These are phyloP conservation scores for Aspergillus thermomutatus DNA, from an alignment of 2,329 filamentous ascomycete genomes.

Conservation along the genomic window DNA sequence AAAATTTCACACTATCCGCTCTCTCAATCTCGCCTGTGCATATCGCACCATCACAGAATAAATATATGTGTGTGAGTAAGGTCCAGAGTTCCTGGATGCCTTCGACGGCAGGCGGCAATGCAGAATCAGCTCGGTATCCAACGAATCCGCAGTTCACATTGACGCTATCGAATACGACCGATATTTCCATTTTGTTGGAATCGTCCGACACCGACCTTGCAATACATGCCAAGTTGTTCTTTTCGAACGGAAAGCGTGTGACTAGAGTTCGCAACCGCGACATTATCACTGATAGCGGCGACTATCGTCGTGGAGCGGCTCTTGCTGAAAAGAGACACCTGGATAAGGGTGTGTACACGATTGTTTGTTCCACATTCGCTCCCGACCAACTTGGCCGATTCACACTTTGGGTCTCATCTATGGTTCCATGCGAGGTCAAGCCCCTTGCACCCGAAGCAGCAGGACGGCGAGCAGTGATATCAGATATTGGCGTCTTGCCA, in stretches of 20 bases:
- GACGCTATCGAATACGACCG: slow-evolving; percentile 51
- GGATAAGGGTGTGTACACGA: slow-evolving; percentile 73
- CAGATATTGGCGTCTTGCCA: slow-evolving; percentile 47
- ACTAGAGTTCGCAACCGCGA: slow-evolving; percentile 68
- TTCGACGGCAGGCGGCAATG: slow-evolving; percentile 79
- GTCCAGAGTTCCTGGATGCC: slow-evolving; percentile 69
- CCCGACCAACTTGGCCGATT: slow-evolving; percentile 73
- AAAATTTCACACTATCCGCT: slow-evolving; percentile 83
- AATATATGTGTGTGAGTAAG: slow-evolving; percentile 58
- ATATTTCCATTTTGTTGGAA: slow-evolving; percentile 71
- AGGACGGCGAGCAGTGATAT: slow-evolving; percentile 62
- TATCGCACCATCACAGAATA: slow-evolving; percentile 60
- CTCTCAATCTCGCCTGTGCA: slow-evolving; percentile 66
- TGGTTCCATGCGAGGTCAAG: slow-evolving; percentile 50
- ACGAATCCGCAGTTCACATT: slow-evolving; percentile 84
- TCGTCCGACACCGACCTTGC: slow-evolving; percentile 65
- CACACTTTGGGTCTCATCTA: slow-evolving; percentile 69
- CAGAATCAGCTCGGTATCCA: slow-evolving; percentile 71
- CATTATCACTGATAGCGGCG: slow-evolving; percentile 77
- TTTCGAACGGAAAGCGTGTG: slow-evolving; percentile 70
- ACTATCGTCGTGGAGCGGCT: slow-evolving; percentile 79
- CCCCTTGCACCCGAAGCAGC: slow-evolving; percentile 70
- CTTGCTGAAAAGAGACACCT: slow-evolving; percentile 61
- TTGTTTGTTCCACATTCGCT: slow-evolving; percentile 89
- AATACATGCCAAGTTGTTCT: slow-evolving; percentile 80